Conservation (phyloP, 2,329 filamentous ascomycete genomes). For the Bipolaris zeicola region DNA sequence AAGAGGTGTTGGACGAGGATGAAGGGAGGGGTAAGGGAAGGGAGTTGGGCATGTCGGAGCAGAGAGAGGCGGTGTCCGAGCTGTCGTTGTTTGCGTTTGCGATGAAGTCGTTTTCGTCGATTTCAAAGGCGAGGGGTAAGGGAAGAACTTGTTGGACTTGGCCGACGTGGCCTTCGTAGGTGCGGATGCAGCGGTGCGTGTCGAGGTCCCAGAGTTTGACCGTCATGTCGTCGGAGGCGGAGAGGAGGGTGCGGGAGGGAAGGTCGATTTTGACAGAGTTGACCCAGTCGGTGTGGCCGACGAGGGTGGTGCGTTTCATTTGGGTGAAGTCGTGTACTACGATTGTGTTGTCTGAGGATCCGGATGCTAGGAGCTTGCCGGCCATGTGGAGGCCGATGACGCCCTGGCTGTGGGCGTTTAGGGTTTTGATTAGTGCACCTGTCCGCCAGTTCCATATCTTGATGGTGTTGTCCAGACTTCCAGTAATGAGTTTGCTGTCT, state of each 20-base stretch:
- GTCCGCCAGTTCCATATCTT: slow-evolving; percentile 98
- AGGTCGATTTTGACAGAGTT: slow-evolving; percentile 92
- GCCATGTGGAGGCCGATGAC: slow-evolving; percentile 90
- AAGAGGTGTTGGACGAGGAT: slow-evolving; percentile 3
- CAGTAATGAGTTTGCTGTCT: slow-evolving; percentile 87
- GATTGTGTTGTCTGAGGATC: slow-evolving; percentile 86
- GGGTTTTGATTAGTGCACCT: slow-evolving; percentile 81
- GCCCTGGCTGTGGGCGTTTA: slow-evolving; percentile 77
- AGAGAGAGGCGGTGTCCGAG: slow-evolving; percentile 45
- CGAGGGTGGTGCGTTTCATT: slow-evolving; percentile 77
- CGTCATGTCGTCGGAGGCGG: slow-evolving; percentile 90
- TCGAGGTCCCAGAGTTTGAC: slow-evolving; percentile 94
- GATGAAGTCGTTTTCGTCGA: slow-evolving; percentile 70
- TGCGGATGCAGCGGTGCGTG: slow-evolving; percentile 74
- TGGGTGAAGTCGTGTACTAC: slow-evolving; percentile 92
- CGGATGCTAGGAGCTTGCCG: slow-evolving; percentile 81
- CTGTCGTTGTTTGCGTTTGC: slow-evolving; percentile 62
- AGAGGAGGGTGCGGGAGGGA: slow-evolving; percentile 82
- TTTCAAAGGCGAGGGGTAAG: slow-evolving; percentile 85
- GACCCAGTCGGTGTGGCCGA: slow-evolving; percentile 91
- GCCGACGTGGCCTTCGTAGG: slow-evolving; percentile 87
- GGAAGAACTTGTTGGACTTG: slow-evolving; percentile 91
- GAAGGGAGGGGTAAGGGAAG: slow-evolving; percentile 15
- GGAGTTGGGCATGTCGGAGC: slow-evolving; percentile 29
- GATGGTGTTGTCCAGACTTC: slow-evolving; percentile 83